A percentile compares a stretch with the other conserved stretches of the same genome.
Conservation (phyloP, 176 grass and related monocot genomes). For the Bonia amplexicaulis region DNA sequence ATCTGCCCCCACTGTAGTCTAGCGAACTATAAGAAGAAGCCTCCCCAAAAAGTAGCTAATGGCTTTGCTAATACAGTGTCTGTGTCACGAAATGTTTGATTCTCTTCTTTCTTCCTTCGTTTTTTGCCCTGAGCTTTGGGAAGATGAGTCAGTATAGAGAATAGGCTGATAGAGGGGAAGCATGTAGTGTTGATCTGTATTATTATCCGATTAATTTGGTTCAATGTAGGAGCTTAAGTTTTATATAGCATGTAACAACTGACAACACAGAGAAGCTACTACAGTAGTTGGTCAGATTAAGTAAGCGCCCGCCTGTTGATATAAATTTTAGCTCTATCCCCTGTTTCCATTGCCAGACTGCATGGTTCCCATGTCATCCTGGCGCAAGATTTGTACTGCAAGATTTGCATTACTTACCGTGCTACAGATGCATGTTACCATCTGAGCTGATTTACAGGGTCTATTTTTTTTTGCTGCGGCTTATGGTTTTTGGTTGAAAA, state of each 20-base stretch:
- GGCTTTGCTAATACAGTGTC: constrained; percentile 54
- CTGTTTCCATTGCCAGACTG: neutral
- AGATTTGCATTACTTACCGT: neutral
- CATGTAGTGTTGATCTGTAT: constrained; percentile 51
- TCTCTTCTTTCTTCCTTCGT: neutral
- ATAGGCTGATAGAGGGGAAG: constrained; percentile 37
- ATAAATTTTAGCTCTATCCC: neutral
- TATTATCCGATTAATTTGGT: constrained; percentile 46
- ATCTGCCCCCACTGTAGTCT: constrained; percentile 95
- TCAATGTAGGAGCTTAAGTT: constrained; percentile 30
- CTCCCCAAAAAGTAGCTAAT: constrained; percentile 51
- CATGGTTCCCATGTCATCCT: neutral
- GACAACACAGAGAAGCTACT: constrained; percentile 28
- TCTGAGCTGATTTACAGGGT: neutral
- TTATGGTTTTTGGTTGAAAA: no score
- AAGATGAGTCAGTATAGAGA: constrained; percentile 26
- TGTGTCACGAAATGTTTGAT: constrained; percentile 58
- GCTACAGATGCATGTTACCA: neutral
- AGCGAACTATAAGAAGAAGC: constrained; percentile 86
- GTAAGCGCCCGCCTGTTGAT: constrained; percentile 34
- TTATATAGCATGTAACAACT: constrained; percentile 49
- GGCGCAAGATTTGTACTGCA: neutral
- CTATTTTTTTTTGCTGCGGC: no score
- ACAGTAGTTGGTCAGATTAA: constrained; percentile 38
- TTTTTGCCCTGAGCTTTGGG: constrained; percentile 26